phyloP scores from a whole-genome alignment of 106 monocot species.

The Acanthochlamys bracteata region DNA sequence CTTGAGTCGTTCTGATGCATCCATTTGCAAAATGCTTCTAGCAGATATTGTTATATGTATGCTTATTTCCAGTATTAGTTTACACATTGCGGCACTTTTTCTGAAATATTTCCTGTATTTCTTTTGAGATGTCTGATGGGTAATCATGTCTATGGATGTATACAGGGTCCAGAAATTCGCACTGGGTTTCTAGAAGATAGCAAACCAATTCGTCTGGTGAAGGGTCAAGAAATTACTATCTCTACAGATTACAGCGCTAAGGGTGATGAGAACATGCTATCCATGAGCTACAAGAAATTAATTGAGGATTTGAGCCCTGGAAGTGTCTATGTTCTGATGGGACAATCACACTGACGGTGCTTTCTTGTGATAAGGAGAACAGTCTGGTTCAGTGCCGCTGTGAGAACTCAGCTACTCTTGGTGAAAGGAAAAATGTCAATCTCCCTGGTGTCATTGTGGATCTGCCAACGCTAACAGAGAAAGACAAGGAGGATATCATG shows the following conservation, averaged over 20 bases:
- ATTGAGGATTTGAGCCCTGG: slow-evolving; percentile 33
- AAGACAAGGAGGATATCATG: slow-evolving; percentile 55
- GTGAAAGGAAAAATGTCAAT: slow-evolving; percentile 67
- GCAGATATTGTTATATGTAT: too few species aligned
- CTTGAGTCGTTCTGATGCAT: too few species aligned
- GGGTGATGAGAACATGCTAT: slow-evolving; percentile 45
- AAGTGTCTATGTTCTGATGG: slow-evolving; percentile 46
- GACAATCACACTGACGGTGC: slow-evolving; percentile 39
- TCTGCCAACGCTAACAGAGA: slow-evolving; percentile 51
- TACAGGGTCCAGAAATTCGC: slow-evolving; percentile 54
- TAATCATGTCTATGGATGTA: not conserved
- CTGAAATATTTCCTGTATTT: not conserved
- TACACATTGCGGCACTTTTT: too few species aligned
- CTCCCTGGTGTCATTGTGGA: slow-evolving; percentile 59
- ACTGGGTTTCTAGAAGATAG: slow-evolving; percentile 61
- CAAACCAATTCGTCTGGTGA: slow-evolving; percentile 31
- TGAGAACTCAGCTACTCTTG: slow-evolving; percentile 43
- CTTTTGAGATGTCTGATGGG: not conserved
- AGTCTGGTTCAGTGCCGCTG: slow-evolving; percentile 46
- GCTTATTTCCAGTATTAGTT: too few species aligned
- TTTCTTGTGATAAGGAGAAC: slow-evolving; percentile 35
- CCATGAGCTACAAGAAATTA: slow-evolving; percentile 61
- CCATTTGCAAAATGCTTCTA: too few species aligned
- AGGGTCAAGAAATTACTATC: slow-evolving; percentile 47
- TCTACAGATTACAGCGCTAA: slow-evolving; percentile 53